A percentile compares a stretch with the other conserved stretches of the same genome.
These are phyloP conservation scores for Aspergillus clavatus DNA, from an alignment of 2,329 filamentous ascomycete species.

Conservation along the genomic window DNA sequence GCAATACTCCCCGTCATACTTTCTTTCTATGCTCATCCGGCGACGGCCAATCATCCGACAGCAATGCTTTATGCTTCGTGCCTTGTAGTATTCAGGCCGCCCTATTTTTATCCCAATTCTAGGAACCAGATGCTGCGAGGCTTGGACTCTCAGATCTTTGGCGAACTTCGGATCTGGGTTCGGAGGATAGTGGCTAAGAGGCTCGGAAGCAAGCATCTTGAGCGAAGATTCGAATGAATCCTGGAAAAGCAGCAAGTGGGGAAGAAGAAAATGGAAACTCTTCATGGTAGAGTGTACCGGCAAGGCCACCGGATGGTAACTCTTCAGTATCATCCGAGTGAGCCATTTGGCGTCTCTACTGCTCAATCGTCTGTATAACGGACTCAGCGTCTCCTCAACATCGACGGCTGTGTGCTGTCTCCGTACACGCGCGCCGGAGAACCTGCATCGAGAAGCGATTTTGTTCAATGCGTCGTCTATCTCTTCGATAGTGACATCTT, in stretches of 20 bases:
- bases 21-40: slow-evolving; percentile 69
- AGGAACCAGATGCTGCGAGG: slow-evolving; percentile 48
- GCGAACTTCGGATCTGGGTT: slow-evolving; percentile 30
- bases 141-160: slow-evolving; percentile 27
- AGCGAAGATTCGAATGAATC: slow-evolving; percentile 62
- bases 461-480: slow-evolving; percentile 62
- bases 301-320: slow-evolving; percentile 63
- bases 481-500: slow-evolving; percentile 62
- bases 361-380: slow-evolving; percentile 56
- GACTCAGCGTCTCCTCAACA: slow-evolving; percentile 47
- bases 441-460: slow-evolving; percentile 64
- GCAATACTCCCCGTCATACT: slow-evolving; percentile 86
- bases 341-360: slow-evolving; percentile 82
- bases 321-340: slow-evolving; percentile 72
- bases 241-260: slow-evolving; percentile 64
- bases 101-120: slow-evolving; percentile 60
- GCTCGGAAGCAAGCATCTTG: slow-evolving; percentile 44
- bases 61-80: slow-evolving; percentile 69
- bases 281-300: slow-evolving; percentile 53
- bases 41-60: slow-evolving; percentile 57
- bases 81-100: slow-evolving; percentile 60
- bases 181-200: slow-evolving; percentile 34
- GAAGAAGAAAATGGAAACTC: slow-evolving; percentile 64
- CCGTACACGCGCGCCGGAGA: slow-evolving; percentile 63
- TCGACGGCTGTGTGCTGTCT: slow-evolving; percentile 33